Evolutionary conservation across 2,329 filamentous ascomycete genomes (phyloP), one percentile per base, ranked within the genome.

Genomic region (Venturia nashicola): DNA sequence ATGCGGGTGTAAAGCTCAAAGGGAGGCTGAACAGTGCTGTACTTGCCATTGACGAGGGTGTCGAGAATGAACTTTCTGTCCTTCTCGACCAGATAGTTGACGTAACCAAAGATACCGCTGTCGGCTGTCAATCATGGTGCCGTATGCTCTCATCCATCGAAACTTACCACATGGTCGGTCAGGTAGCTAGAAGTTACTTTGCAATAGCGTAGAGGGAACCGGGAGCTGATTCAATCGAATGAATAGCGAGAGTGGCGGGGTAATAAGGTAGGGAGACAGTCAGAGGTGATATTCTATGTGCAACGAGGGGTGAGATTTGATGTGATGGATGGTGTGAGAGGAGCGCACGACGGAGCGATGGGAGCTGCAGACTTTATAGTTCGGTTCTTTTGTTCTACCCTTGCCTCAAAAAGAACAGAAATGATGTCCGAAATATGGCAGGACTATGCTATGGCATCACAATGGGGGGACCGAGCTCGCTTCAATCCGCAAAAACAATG

Each of bases 1-100:
- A 42, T 61, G 61, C 67, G 63, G 65, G 61, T 69, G 68, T 71
- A 72, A 72, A 43, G n/a, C 59, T 23, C 59, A 11, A 34, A 11
- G 59, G 9, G 16, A 36, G 51, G 27, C 65, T 71, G 23, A 34
- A 64, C 67, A 68, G 68, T 66, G 66, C 20, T 44, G 59, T n/a
- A 8, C 40, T 78, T 79, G 91, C 91, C 93, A 82, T 97, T 97
- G 77, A 97, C 89, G 71, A 99, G 84, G 67, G 93, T 97, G 76
- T 97, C 87, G 75, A 97, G 84, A 77, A 97, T 96, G 80, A 89
- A 95, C 79, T 90, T 92, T 77, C 94, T 86, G 82, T 97, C 93
- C 85, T 96, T 97, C 84, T 97, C 94, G 76, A 97, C 91, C 76
- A 97, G 82, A 80, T 97, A 97, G 83, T 97, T 97, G 82, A 97